A percentile compares a stretch with the other conserved stretches of the same genome.
Conservation (phyloP, 768 basidiomycete species). For the Hypholoma fasciculare region DNA sequence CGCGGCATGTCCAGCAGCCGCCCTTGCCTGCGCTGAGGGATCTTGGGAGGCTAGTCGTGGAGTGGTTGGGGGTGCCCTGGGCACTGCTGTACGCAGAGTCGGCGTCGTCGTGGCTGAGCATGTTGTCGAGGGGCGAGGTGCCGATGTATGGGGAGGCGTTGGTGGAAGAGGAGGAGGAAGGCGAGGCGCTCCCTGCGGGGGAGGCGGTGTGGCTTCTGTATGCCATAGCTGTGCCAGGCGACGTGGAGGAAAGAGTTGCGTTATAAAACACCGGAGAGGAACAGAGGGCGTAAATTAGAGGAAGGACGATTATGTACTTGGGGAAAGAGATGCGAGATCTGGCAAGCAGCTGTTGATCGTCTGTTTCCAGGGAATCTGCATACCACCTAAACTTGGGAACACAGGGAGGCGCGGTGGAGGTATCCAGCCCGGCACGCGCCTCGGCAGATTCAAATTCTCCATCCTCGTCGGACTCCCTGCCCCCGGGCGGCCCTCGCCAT, state of each 20-base stretch:
- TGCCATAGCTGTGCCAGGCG: constrained; percentile 41
- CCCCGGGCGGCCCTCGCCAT: not conserved
- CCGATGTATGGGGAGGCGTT: constrained; percentile 47
- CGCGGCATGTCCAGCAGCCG: constrained; percentile 85
- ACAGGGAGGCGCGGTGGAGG: constrained; percentile 2
- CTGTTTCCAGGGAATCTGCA: constrained; percentile 42
- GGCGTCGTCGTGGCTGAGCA: constrained; percentile 36
- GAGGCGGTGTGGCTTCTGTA: constrained; percentile 49
- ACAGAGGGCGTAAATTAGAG: constrained; percentile 28
- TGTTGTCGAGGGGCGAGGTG: constrained; percentile 32
- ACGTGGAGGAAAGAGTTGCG: constrained; percentile 21
- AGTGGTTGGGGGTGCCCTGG: constrained; percentile 47
- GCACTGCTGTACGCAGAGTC: constrained; percentile 33
- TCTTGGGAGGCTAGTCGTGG: constrained; percentile 51
- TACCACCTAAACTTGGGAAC: constrained; percentile 1
- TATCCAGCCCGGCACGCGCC: constrained; percentile 5
- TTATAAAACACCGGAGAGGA: constrained; percentile 23
- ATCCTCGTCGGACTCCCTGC: constrained; percentile 3
- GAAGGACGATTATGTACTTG: constrained; percentile 30
- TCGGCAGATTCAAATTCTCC: constrained; percentile 10
- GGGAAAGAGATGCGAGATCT: constrained; percentile 33
- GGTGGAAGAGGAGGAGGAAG: constrained; percentile 44
- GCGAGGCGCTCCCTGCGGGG: constrained; percentile 48
- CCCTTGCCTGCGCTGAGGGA: constrained; percentile 62
- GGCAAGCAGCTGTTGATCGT: constrained; percentile 39